Percentiles rank a stretch among this genome's conserved stretches.
Evolutionary conservation across 2,329 filamentous ascomycete genomes (phyloP).

Genomic region (Hypoxylon sp.): DNA sequence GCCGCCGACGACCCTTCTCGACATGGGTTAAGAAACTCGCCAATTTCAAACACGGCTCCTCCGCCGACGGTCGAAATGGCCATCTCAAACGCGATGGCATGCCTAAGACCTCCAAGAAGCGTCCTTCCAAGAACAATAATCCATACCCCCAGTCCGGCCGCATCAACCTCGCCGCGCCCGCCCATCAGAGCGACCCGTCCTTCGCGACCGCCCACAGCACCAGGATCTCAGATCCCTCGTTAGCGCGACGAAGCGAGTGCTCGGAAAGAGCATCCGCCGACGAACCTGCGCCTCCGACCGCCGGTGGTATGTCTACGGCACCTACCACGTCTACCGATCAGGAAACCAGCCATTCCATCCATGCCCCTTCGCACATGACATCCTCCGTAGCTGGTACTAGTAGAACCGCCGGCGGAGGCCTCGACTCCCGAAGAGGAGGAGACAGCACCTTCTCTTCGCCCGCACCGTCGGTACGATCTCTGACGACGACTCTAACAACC

Average conservation of each 20-base stretch:
- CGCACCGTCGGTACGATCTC: constrained; percentile 78
- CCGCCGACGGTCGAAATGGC: constrained; percentile 57
- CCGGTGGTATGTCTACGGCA: constrained; percentile 75
- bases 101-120: constrained; percentile 63
- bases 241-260: constrained; percentile 60
- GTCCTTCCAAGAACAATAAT: constrained; percentile 75
- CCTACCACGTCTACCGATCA: constrained; percentile 85
- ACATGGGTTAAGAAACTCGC: constrained; percentile 94
- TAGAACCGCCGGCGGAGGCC: constrained; percentile 70
- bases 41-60: constrained; percentile 77
- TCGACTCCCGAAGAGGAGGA: constrained; percentile 73
- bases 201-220: constrained; percentile 64
- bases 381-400: constrained; percentile 76
- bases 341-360: constrained; percentile 77
- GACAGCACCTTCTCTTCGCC: constrained; percentile 84
- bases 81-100: constrained; percentile 51
- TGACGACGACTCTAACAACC: constrained; percentile 85
- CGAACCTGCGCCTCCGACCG: constrained; percentile 63
- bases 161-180: constrained; percentile 48
- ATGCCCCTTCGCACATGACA: constrained; percentile 75
- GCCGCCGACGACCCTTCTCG: constrained; percentile 84
- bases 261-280: constrained; percentile 70
- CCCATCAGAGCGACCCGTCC: constrained; percentile 59
- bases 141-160: constrained; percentile 88
- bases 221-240: constrained; percentile 59